A percentile compares a stretch with the other conserved stretches of the same genome.
Conservation (phyloP, 345 rosid species). For the Raphanus sativus region DNA sequence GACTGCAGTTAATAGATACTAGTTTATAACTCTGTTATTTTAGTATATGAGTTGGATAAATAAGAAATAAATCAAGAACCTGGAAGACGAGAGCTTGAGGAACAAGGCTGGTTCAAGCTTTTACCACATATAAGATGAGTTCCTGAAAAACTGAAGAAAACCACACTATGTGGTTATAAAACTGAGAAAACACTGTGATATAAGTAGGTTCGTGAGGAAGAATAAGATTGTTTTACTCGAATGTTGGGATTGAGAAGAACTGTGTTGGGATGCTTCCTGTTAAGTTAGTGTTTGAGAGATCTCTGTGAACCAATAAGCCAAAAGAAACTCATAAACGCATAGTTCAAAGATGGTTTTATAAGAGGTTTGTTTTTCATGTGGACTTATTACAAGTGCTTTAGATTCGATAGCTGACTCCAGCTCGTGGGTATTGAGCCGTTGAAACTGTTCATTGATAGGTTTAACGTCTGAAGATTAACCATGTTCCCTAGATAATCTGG, state of each 20-base stretch:
- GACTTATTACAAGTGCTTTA: constrained; percentile 73
- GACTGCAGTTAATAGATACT: constrained; percentile 42
- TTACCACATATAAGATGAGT: constrained; percentile 72
- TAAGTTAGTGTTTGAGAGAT: constrained; percentile 70
- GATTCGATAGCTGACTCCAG: constrained; percentile 69
- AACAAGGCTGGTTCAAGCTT: constrained; percentile 65
- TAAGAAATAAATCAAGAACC: constrained; percentile 41
- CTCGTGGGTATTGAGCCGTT: constrained; percentile 64
- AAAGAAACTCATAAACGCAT: not conserved
- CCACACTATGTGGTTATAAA: constrained; percentile 13
- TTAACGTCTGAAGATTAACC: constrained; percentile 57
- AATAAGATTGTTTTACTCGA: constrained; percentile 51
- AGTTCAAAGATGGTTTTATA: not conserved
- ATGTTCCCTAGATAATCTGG: constrained; percentile 70
- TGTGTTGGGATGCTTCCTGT: constrained; percentile 62
- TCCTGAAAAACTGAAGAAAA: constrained; percentile 61
- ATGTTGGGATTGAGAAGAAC: constrained; percentile 59
- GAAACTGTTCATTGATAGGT: constrained; percentile 78
- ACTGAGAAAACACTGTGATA: not conserved
- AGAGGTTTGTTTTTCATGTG: constrained; percentile 15
- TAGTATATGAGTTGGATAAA: constrained; percentile 4
- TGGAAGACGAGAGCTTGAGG: constrained; percentile 54
- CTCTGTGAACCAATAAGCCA: constrained; percentile 49
- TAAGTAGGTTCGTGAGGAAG: not conserved
- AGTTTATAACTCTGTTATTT: not conserved